These are phyloP conservation scores for Boletus vinaceobasis DNA, from an alignment of 768 basidiomycete species.

Conservation along the genomic window DNA sequence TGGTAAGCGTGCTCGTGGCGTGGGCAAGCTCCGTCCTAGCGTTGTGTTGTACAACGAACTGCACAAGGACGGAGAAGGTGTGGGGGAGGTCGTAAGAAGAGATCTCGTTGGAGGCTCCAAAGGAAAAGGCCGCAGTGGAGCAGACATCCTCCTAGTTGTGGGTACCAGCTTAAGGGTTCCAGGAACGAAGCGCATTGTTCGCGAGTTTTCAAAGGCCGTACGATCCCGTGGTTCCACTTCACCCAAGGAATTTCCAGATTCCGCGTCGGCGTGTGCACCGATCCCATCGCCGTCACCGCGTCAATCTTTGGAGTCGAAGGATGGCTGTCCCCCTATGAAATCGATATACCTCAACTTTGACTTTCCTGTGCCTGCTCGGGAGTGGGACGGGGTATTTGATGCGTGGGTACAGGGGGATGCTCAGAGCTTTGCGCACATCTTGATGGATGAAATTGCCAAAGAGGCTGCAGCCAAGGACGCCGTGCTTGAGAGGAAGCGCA, in stretches of 20 bases:
- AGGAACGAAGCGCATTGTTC: constrained; percentile 88
- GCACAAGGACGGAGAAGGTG: constrained; percentile 83
- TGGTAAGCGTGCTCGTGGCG: constrained; percentile 75
- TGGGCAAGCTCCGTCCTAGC: constrained; percentile 79
- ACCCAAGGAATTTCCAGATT: constrained; percentile 30
- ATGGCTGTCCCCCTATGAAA: constrained; percentile 56
- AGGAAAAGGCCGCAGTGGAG: constrained; percentile 65
- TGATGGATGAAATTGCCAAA: constrained; percentile 57
- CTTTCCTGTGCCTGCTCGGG: constrained; percentile 77
- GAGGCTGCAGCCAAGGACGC: constrained; percentile 53
- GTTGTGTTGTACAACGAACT: constrained; percentile 90
- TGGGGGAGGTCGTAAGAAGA: constrained; percentile 77
- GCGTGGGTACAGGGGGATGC: constrained; percentile 87
- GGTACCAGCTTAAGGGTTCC: constrained; percentile 88
- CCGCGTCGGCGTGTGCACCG: constrained; percentile 28
- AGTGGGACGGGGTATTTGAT: constrained; percentile 91
- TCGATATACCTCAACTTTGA: constrained; percentile 84
- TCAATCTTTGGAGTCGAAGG: constrained; percentile 29
- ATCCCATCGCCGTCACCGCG: constrained; percentile 51
- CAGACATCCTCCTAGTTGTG: constrained; percentile 84
- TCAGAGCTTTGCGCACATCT: constrained; percentile 66
- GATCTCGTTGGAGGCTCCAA: constrained; percentile 73
- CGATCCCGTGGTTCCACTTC: constrained; percentile 44
- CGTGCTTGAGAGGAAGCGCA: constrained; percentile 52
- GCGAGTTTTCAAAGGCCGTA: constrained; percentile 81